phyloP scores from a whole-genome alignment of 306 rosid genomes.

The Hippophae rhamnoides region DNA sequence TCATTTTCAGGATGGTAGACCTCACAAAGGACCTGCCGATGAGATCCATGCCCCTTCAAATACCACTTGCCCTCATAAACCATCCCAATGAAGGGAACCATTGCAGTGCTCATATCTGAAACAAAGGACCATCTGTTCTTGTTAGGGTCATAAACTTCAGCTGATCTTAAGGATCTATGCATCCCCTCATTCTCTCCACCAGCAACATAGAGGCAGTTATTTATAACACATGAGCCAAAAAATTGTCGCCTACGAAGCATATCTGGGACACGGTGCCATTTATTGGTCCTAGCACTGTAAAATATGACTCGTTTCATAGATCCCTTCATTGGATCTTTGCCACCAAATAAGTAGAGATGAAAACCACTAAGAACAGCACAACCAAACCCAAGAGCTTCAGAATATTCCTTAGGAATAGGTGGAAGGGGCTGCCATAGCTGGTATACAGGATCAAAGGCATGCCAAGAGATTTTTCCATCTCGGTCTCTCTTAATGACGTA shows the following conservation, averaged over 20 bases:
- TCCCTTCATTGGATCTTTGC: constrained; percentile 73
- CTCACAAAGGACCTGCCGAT: constrained; percentile 73
- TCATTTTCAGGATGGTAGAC: constrained; percentile 62
- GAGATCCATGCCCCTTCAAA: constrained; percentile 73
- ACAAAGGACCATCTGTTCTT: constrained; percentile 76
- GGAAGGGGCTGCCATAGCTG: constrained; percentile 91
- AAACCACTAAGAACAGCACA: constrained; percentile 88
- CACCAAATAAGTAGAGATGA: constrained; percentile 78
- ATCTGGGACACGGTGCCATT: constrained; percentile 92
- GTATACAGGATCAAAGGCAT: constrained; percentile 76
- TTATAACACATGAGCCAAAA: constrained; percentile 75
- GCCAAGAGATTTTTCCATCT: constrained; percentile 82
- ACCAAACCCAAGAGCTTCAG: constrained; percentile 87
- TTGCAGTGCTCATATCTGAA: constrained; percentile 81
- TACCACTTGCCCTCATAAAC: constrained; percentile 78
- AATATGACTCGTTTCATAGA: constrained; percentile 80
- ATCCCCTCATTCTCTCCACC: constrained; percentile 80
- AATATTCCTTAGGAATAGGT: constrained; percentile 79
- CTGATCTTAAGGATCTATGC: constrained; percentile 66
- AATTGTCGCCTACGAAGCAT: constrained; percentile 84
- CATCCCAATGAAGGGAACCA: constrained; percentile 84
- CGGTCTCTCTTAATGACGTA: constrained; percentile 74
- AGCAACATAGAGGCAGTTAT: constrained; percentile 77
- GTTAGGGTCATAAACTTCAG: constrained; percentile 78
- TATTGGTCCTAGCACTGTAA: constrained; percentile 75